A percentile compares a stretch with the other conserved stretches of the same genome.
These are phyloP conservation scores for Talaromyces albobiverticillius DNA, from an alignment of 2,329 filamentous ascomycete species.

Conservation along the genomic window DNA sequence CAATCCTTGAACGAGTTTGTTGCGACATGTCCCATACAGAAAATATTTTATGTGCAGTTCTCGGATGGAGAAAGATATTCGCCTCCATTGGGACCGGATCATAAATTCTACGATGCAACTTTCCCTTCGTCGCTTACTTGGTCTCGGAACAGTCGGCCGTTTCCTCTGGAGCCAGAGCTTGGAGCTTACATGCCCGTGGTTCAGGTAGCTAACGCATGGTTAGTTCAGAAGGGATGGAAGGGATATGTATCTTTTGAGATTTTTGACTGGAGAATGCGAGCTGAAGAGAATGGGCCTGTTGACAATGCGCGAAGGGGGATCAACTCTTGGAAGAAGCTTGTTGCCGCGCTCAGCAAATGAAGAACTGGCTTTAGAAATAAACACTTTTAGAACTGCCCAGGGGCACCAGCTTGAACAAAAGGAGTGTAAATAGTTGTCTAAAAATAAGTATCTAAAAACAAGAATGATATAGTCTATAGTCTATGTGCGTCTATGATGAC, in stretches of 20 bases:
- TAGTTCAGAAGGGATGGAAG: conserved; percentile 20
- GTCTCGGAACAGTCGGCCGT: conserved; percentile 20
- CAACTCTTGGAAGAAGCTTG: conserved; percentile 5
- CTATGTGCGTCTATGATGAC: conserved; percentile 21
- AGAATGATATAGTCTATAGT: no score
- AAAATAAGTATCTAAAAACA: no score
- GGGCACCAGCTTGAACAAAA: no score
- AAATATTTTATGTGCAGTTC: conserved; percentile 21
- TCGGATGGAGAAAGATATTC: conserved; percentile 25
- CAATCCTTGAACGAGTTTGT: conserved; percentile 1
- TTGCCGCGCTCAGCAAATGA: no score
- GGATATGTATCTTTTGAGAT: conserved; percentile 24
- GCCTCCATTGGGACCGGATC: conserved; percentile 17
- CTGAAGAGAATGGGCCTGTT: conserved; percentile 9
- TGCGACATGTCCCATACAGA: neutral
- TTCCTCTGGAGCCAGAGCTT: conserved; percentile 22
- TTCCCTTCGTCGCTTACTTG: conserved; percentile 17
- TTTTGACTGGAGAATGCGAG: conserved; percentile 22
- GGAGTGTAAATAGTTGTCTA: no score
- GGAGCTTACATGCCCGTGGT: conserved; percentile 14
- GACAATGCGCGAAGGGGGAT: conserved; percentile 11
- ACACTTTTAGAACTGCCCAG: no score
- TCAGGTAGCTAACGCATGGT: conserved; percentile 18
- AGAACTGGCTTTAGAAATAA: no score
- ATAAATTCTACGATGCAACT: conserved; percentile 18